These are phyloP conservation scores for Tillandsia leiboldiana DNA, from an alignment of 176 grass and related monocot species.

Conservation along the genomic window DNA sequence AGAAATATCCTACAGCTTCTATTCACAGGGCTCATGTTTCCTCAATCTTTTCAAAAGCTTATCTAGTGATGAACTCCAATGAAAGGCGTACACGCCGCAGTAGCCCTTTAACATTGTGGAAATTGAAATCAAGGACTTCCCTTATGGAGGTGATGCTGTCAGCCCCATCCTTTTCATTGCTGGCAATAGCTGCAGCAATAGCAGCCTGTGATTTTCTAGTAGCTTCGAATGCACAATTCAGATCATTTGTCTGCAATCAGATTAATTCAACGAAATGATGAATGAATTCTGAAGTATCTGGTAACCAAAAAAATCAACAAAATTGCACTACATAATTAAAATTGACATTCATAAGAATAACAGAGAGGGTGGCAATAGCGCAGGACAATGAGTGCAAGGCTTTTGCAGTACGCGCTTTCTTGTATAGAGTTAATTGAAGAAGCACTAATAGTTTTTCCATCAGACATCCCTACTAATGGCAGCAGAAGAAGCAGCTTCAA, in stretches of 20 bases:
- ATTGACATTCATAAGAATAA: no score
- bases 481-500: no score
- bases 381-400: no score
- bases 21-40: constrained; percentile 4
- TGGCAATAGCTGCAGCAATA: constrained; percentile 39
- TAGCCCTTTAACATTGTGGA: constrained; percentile 63
- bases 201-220: constrained; percentile 53
- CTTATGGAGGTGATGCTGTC: constrained; percentile 46
- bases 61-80: constrained; percentile 45
- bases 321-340: no score
- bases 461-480: no score
- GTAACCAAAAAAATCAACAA: no score
- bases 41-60: constrained; percentile 14
- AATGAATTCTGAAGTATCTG: no score
- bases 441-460: no score
- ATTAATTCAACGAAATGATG: constrained; percentile 14
- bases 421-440: no score
- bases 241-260: constrained; percentile 62
- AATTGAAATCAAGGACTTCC: constrained; percentile 68
- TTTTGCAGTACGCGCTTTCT: no score
- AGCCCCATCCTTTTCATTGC: constrained; percentile 21
- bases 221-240: constrained; percentile 74
- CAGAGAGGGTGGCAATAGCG: no score
- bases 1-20: background rate
- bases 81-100: constrained; percentile 61